Evolutionary conservation across 164 flowering plant species (phyloP).

Genomic region (Tinospora cordifolia): DNA sequence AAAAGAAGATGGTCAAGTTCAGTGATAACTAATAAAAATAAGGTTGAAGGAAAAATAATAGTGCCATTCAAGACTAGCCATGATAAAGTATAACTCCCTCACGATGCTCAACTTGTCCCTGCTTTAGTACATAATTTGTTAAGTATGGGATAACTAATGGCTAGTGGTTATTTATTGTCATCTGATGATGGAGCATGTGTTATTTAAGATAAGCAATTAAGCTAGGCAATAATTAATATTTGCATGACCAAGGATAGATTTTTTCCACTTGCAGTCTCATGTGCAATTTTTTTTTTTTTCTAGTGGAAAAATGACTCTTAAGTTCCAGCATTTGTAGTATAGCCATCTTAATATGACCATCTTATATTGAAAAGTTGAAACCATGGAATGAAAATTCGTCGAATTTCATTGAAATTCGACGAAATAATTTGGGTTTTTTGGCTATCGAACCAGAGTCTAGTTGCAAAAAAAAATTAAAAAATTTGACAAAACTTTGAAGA

Average conservation of each 20-base stretch:
- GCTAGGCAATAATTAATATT: not conserved
- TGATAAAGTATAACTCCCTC: not conserved
- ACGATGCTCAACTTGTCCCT: no score
- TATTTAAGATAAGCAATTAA: not conserved
- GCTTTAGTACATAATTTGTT: no score
- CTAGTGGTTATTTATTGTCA: no score
- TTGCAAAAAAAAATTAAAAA: no score
- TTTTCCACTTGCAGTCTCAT: constrained; percentile 1
- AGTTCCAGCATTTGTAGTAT: constrained; percentile 5
- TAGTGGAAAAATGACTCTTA: constrained; percentile 3
- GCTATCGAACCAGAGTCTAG: no score
- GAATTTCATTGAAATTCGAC: no score
- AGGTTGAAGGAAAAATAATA: not conserved
- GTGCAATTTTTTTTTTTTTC: not conserved
- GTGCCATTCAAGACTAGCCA: not conserved
- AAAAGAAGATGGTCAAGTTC: not conserved
- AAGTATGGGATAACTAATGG: no score
- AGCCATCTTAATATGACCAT: not conserved
- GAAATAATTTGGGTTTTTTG: no score
- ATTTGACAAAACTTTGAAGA: no score
- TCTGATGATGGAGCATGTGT: no score
- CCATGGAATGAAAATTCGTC: no score
- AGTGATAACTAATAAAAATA: not conserved
- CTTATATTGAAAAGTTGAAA: no score
- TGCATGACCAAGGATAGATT: not conserved